These are phyloP conservation scores for Spathaspora boniae DNA, from an alignment of 805 yeast genomes.

Conservation along the genomic window DNA sequence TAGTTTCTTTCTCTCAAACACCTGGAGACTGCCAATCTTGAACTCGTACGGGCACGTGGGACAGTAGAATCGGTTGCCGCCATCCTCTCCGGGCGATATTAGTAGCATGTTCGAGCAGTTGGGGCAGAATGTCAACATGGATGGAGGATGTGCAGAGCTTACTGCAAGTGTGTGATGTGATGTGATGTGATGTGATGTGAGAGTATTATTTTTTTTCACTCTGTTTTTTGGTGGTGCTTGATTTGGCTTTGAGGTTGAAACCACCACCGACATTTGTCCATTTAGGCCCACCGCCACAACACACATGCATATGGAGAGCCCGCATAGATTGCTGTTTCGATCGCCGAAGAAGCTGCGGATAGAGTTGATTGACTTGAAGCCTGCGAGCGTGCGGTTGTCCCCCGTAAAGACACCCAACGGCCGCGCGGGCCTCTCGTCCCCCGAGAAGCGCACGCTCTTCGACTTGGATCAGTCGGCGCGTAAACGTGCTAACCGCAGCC, in stretches of 20 bases:
- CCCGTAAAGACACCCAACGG: slow-evolving; percentile 41
- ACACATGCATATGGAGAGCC: too few relatives aligned
- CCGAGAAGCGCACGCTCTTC: slow-evolving; percentile 31
- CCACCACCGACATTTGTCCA: too few relatives aligned
- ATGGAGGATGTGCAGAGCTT: too few relatives aligned
- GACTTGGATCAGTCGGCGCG: slow-evolving; percentile 48
- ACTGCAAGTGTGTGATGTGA: too few relatives aligned
- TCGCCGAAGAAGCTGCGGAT: too few relatives aligned
- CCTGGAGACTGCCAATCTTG: slow-evolving; percentile 76
- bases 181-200: too few relatives aligned
- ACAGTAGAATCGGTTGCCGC: slow-evolving; percentile 72
- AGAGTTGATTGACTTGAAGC: too few relatives aligned
- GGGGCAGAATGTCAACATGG: slow-evolving; percentile 93
- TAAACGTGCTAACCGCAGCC: slow-evolving; percentile 40
- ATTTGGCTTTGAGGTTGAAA: too few relatives aligned
- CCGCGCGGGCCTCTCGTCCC: slow-evolving; percentile 45
- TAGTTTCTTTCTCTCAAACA: slow-evolving; percentile 80
- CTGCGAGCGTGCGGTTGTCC: too few relatives aligned
- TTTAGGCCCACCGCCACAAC: too few relatives aligned
- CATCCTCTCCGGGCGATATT: slow-evolving; percentile 45
- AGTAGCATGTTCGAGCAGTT: slow-evolving; percentile 88
- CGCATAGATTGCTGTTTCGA: too few relatives aligned
- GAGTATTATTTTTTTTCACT: not conserved
- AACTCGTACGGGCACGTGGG: slow-evolving; percentile 95
- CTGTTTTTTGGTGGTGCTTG: not conserved